Base-by-base conservation (phyloP, 352 stramenopile genomes). In the Phytopythium helicoides region DNA sequence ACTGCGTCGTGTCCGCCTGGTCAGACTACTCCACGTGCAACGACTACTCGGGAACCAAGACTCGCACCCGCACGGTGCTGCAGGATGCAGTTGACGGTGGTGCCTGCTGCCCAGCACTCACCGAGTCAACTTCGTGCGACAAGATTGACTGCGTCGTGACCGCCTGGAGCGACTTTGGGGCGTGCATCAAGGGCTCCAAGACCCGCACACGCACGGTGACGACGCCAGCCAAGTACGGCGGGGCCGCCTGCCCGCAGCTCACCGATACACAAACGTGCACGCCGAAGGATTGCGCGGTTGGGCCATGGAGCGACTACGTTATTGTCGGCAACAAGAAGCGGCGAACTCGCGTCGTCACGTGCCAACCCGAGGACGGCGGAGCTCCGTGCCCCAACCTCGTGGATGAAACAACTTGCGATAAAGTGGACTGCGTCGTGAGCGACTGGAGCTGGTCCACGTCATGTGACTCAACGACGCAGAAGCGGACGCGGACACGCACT, bases 101-200 rank as follows among this genome's bases (percentile, higher is more conserved):
- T 7, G 59, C 58, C 10, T 53, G 21, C 0, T 84, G 76, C 15
- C 59, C 59, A 6, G 35, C 56, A 5, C 37, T 64, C 2, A 45
- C 52, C 0, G 71, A 86, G 23, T 66, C 52, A 3, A 54, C 52
- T 10, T 36, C 50, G 5, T 86, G 75, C 45, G 64, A 73, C 10
- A 57, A 66, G 1, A 62, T 87, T 11, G 62, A 76, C 38, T 89
- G 78, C 19, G 64, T 77, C n/a, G 47, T 82, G 10, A 51, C 66
- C 7, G 10, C 21, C 8, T 81, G 68, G 68, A 52, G 47, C 8
- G 4, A 7, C 2, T 82, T 64, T 58, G 38, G 55, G 8, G 36
- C 26, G 2, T 78, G 72, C 40, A 65, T 73, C 22, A 49, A 68
- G 21, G 54, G 54, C 34, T 58, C 68, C 25, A 73, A 72, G 50